Evolutionary conservation across 1,284 basidiomycete genomes (phyloP).

Genomic region (Veloboletus limbatus): DNA sequence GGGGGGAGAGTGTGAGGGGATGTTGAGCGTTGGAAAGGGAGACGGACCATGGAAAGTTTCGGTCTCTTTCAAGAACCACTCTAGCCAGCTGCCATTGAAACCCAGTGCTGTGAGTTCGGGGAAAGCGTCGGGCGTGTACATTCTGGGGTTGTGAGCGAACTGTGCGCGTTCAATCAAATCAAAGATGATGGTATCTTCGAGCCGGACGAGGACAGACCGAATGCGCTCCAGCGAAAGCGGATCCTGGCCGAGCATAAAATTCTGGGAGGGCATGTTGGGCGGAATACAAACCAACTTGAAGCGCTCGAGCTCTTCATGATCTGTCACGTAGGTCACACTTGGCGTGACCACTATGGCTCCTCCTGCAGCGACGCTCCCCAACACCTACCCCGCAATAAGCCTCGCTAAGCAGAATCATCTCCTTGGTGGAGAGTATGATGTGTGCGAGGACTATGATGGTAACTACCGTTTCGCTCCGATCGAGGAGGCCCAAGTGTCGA

Average conservation of each 20-base stretch:
- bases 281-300: too few relatives aligned
- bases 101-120: constrained; percentile 68
- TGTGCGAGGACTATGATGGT: constrained; percentile 30
- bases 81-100: constrained; percentile 87
- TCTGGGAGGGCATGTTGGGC: constrained; percentile 57
- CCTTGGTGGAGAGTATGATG: constrained; percentile 14
- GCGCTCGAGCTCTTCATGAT: too few relatives aligned
- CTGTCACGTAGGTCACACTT: too few relatives aligned
- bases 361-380: constrained; percentile 22
- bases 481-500: constrained; percentile 72
- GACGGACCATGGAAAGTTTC: constrained; percentile 90
- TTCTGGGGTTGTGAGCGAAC: constrained; percentile 91
- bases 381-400: not conserved
- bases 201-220: constrained; percentile 79
- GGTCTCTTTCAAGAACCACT: constrained; percentile 96
- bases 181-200: constrained; percentile 99
- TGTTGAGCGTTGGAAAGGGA: not conserved
- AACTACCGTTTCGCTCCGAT: constrained; percentile 71
- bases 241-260: constrained; percentile 69
- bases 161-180: constrained; percentile 95
- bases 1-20: not conserved
- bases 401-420: constrained; percentile 11
- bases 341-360: constrained; percentile 27
- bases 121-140: constrained; percentile 83
- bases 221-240: constrained; percentile 86